Percentiles rank a stretch among this genome's conserved stretches.
Conservation (phyloP, 805 yeast species). For the Saccharomycopsis selenospora region DNA sequence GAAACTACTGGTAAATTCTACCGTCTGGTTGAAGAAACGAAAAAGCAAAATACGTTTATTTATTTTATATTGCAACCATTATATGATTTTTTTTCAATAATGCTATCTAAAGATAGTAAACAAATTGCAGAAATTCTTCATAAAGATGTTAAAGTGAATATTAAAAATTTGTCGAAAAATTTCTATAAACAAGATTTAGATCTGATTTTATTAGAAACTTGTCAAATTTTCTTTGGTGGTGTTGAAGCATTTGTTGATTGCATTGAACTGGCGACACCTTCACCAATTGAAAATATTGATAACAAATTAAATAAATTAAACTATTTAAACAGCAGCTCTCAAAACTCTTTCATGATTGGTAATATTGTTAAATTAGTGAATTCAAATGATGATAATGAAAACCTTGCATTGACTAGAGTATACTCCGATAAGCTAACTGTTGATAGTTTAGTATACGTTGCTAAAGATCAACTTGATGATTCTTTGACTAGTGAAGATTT, state of each 20-base stretch:
- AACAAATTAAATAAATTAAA: slow-evolving; percentile 22
- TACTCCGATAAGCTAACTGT: slow-evolving; percentile 49
- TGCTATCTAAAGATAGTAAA: slow-evolving; percentile 45
- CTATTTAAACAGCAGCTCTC: slow-evolving; percentile 30
- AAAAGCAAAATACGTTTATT: slow-evolving; percentile 39
- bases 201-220: slow-evolving; percentile 48
- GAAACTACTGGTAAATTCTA: slow-evolving; percentile 39
- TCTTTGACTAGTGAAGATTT: slow-evolving; percentile 48
- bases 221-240: slow-evolving; percentile 45
- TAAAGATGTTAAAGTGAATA: slow-evolving; percentile 37
- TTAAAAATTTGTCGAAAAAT: slow-evolving; percentile 31
- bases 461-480: slow-evolving; percentile 45
- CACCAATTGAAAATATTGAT: slow-evolving; percentile 33
- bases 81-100: slow-evolving; percentile 62
- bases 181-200: slow-evolving; percentile 48
- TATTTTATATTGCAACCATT: slow-evolving; percentile 69
- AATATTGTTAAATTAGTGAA: slow-evolving; percentile 54
- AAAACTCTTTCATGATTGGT: slow-evolving; percentile 40
- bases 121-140: slow-evolving; percentile 40
- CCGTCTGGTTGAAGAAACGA: slow-evolving; percentile 3
- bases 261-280: slow-evolving; percentile 25
- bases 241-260: slow-evolving; percentile 48
- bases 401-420: slow-evolving; percentile 55
- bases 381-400: slow-evolving; percentile 42
- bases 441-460: slow-evolving; percentile 42